A percentile compares a stretch with the other conserved stretches of the same genome.
Conservation (phyloP, 371 early-diverging fungal genomes). For the Mucor indicus region DNA sequence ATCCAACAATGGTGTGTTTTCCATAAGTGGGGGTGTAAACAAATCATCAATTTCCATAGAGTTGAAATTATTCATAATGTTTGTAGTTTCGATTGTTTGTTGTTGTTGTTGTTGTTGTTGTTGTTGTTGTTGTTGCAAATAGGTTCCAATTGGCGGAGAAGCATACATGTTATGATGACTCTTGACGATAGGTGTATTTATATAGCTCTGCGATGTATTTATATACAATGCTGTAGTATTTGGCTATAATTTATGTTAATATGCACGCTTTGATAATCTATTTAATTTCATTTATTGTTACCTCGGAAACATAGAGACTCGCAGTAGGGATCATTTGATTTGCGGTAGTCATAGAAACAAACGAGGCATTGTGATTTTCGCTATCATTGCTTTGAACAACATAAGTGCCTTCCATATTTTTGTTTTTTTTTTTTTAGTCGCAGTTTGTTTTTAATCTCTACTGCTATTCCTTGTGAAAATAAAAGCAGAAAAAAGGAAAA, state of each 20-base stretch:
- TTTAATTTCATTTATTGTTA: background rate
- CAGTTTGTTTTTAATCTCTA: too few species aligned
- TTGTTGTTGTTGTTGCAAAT: conserved; percentile 2
- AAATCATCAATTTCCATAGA: conserved; percentile 23
- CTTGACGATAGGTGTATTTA: conserved; percentile 22
- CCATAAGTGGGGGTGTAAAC: conserved; percentile 4
- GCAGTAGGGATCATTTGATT: conserved; percentile 16
- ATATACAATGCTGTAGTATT: too few species aligned
- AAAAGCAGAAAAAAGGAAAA: too few species aligned
- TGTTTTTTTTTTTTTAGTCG: background rate
- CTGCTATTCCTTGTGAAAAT: too few species aligned
- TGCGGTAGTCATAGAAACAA: conserved; percentile 11
- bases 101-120: conserved; percentile 11
- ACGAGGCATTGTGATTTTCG: conserved; percentile 14
- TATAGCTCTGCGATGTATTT: too few species aligned
- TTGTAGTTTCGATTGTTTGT: conserved; percentile 4
- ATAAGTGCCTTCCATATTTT: background rate
- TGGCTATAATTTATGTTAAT: too few species aligned
- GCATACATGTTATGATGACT: conserved; percentile 13
- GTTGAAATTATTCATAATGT: conserved; percentile 8
- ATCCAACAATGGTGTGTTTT: background rate
- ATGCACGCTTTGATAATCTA: too few species aligned
- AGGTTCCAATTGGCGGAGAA: background rate
- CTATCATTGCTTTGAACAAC: conserved; percentile 3
- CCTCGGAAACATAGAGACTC: conserved; percentile 10